Percentiles rank a stretch among this genome's conserved stretches.
Conservation (phyloP, 176 grass and related monocot species). For the Metroxylon sagu region DNA sequence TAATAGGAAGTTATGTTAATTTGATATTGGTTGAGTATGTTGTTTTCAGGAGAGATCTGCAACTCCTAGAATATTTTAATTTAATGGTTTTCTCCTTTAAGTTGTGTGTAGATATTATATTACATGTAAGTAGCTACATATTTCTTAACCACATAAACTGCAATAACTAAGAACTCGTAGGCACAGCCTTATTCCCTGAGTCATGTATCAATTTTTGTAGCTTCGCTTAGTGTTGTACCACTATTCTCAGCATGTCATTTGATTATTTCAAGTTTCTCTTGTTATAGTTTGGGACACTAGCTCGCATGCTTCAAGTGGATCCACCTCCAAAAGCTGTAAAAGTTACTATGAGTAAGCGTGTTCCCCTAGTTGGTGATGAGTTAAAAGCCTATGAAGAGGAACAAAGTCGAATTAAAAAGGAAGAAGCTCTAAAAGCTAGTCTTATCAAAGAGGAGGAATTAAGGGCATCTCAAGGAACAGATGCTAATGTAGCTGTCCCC, state of each 20-base stretch:
- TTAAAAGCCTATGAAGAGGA: slow-evolving; percentile 92
- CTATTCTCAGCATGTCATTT: neutral
- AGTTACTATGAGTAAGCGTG: slow-evolving; percentile 76
- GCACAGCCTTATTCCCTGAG: too few species aligned
- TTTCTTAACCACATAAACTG: too few species aligned
- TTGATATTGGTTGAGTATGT: too few species aligned
- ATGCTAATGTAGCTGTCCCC: slow-evolving; percentile 50
- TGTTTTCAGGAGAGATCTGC: too few species aligned
- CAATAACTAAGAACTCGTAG: too few species aligned
- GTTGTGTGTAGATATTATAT: too few species aligned
- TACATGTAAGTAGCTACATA: too few species aligned
- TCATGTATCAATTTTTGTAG: too few species aligned
- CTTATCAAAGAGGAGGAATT: slow-evolving; percentile 68
- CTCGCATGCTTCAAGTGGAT: slow-evolving; percentile 98
- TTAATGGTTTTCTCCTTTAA: too few species aligned
- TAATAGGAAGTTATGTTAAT: too few species aligned
- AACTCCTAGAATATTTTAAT: too few species aligned
- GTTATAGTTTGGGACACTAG: slow-evolving; percentile 89
- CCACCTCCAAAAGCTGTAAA: slow-evolving; percentile 96
- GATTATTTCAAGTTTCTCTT: slow-evolving; percentile 10
- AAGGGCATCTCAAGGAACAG: slow-evolving; percentile 53
- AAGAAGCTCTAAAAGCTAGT: slow-evolving; percentile 61
- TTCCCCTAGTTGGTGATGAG: slow-evolving; percentile 85
- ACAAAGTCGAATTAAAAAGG: slow-evolving; percentile 71
- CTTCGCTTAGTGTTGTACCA: too few species aligned